These are phyloP conservation scores for Atkinsonella hypoxylon DNA, from an alignment of 2,329 filamentous ascomycete species.

Conservation along the genomic window DNA sequence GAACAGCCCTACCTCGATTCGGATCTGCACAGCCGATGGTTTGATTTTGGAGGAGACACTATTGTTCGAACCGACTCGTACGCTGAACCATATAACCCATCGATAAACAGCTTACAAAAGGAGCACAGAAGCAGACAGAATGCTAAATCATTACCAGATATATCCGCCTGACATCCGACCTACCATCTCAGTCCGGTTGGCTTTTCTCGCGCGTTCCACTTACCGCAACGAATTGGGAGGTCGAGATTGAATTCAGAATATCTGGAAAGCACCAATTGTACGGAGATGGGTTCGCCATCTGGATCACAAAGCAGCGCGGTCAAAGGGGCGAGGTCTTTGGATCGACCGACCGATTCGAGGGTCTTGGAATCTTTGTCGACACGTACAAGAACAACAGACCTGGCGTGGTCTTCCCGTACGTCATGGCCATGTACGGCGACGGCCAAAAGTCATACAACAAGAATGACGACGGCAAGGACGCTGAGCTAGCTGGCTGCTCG, in stretches of 20 bases:
- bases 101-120: neutral
- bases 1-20: constrained; percentile 87
- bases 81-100: constrained; percentile 15
- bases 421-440: constrained; percentile 97
- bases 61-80: constrained; percentile 65
- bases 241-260: constrained; percentile 92
- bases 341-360: constrained; percentile 78
- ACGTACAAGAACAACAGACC: constrained; percentile 99
- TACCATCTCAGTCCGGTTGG: constrained; percentile 83
- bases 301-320: constrained; percentile 89
- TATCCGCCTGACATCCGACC: constrained; percentile 83
- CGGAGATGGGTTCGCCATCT: constrained; percentile 94
- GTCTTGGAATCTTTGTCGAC: constrained; percentile 89
- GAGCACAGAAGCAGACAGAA: neutral
- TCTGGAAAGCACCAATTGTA: constrained; percentile 81
- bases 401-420: constrained; percentile 88
- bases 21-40: constrained; percentile 97
- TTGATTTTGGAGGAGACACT: constrained; percentile 94
- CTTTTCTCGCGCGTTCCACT: constrained; percentile 87
- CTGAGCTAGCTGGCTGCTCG: constrained; percentile 89
- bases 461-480: constrained; percentile 83
- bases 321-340: constrained; percentile 78
- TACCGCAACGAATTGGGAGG: constrained; percentile 98
- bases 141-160: constrained; percentile 45
- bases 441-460: constrained; percentile 85